Base-by-base conservation (phyloP, 106 monocot genomes). In the Dendrobium huoshanense region DNA sequence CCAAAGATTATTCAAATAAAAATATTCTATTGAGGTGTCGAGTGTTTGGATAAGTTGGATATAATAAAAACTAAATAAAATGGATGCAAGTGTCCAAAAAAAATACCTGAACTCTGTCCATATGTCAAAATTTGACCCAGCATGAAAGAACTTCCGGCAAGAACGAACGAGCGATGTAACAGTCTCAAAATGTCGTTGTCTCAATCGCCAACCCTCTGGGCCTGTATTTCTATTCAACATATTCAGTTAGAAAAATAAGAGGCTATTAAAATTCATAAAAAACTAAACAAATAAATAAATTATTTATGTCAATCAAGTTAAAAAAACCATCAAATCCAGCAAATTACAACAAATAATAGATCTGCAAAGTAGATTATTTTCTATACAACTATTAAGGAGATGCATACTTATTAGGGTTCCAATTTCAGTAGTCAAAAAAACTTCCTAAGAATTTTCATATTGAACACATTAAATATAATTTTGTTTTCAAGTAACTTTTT, bases 191-290 rank as follows among this genome's bases (percentile, higher is more conserved):
- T 99, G 99, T 25, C 83, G 81, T 75, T 99, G 89, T 75, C 88
- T 92, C 82, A 99, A 80, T 80, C 84, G 89, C 99, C 95, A 95
- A 68, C 99, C 99, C 82, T 99, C 99, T 79, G 95, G 99, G 13
- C 99, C 99, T 58, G 93, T 95, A 84, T 93, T 99, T 93, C 99
- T 98, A 84, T 67, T 67, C 19, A 70, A 70, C 15, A 76, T 42
- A n/a, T 74, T 5, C 19, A 44, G 37, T 44, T 44, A 43, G 43
- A 74, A 37, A 70, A 74, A 41, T 74, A 17, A 16, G 0, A 41
- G 9, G 42, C 1, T 44, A 33, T 33, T 37, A 31, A 70, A 70
- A 5, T 9, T 8, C 33, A 33, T 37, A 70, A 0, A 70, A 15
- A 15, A 37, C 37, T 37, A 37, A 70, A 70, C 16, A 64, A 64